A percentile compares a stretch with the other conserved stretches of the same genome.
Evolutionary conservation across 352 stramenopile species (phyloP).

Genomic region (Ochromonadaceae sp.): DNA sequence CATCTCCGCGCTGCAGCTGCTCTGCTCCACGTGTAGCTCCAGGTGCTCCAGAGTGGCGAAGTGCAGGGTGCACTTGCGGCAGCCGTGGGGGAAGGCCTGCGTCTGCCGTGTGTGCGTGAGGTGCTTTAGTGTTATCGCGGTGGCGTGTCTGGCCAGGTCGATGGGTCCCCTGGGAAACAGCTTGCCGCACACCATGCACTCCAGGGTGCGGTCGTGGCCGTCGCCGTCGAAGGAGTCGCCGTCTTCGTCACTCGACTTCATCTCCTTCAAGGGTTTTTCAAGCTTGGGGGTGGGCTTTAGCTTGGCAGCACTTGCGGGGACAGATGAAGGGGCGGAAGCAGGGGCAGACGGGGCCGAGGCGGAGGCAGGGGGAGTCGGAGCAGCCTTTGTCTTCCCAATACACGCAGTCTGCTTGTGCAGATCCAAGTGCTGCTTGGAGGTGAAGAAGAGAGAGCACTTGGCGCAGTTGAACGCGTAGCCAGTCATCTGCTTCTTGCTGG

Average conservation of each 20-base stretch:
- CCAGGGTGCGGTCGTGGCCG: background rate
- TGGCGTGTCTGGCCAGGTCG: conserved; percentile 1
- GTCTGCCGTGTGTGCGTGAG: background rate
- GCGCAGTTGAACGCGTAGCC: background rate
- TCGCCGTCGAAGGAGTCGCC: no score
- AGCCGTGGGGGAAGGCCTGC: background rate
- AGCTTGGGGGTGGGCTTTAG: no score
- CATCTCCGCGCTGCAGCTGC: background rate
- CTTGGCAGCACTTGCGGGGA: no score
- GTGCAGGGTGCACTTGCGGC: background rate
- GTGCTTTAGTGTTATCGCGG: conserved; percentile 7
- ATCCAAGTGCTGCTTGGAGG: background rate
- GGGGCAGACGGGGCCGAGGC: no score
- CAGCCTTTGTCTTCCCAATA: no score
- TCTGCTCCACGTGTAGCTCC: background rate
- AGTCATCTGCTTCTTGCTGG: background rate
- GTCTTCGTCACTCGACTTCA: no score
- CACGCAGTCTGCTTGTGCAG: no score
- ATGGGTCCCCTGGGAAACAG: conserved; percentile 6
- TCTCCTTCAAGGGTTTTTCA: no score
- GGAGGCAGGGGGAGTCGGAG: no score
- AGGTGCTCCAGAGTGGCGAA: conserved; percentile 3
- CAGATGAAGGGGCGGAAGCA: no score
- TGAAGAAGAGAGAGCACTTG: background rate
- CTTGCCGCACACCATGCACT: conserved; percentile 17